A percentile compares a stretch with the other conserved stretches of the same genome.
Conservation (phyloP, 192 early-diverging fungal species). For the Pilaira anomala region DNA sequence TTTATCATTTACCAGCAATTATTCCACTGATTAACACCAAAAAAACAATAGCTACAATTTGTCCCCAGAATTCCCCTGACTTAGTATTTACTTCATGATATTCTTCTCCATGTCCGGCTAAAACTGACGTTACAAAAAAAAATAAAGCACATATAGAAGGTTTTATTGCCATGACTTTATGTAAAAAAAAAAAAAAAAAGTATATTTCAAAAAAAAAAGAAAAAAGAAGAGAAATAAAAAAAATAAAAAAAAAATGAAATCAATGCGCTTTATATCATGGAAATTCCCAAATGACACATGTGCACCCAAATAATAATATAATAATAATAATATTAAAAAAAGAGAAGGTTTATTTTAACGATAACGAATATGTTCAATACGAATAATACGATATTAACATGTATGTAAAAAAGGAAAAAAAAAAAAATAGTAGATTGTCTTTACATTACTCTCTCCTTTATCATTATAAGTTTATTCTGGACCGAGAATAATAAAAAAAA, state of each 20-base stretch:
- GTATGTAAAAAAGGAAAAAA: no score
- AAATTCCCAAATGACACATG: no score
- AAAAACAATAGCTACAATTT: slow-evolving; percentile 11
- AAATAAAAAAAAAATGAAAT: background rate
- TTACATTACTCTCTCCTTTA: no score
- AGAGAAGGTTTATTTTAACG: no score
- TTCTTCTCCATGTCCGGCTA: background rate
- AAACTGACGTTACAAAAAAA: background rate
- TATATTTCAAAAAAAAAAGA: background rate
- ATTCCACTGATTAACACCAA: slow-evolving; percentile 18
- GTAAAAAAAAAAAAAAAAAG: background rate
- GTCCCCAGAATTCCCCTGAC: slow-evolving; percentile 14
- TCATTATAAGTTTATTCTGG: no score
- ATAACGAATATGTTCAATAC: no score
- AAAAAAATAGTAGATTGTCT: no score
- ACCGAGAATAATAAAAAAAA: no score
- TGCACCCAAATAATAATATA: no score
- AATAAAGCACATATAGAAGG: background rate
- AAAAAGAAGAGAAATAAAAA: background rate
- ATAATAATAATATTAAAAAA: no score
- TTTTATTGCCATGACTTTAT: background rate
- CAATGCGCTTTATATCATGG: no score
- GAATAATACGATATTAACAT: no score
- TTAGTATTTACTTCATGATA: background rate
- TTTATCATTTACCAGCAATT: slow-evolving; percentile 13